Evolutionary conservation across 2,329 filamentous ascomycete species (phyloP).

Genomic region (Tolypocladium album): DNA sequence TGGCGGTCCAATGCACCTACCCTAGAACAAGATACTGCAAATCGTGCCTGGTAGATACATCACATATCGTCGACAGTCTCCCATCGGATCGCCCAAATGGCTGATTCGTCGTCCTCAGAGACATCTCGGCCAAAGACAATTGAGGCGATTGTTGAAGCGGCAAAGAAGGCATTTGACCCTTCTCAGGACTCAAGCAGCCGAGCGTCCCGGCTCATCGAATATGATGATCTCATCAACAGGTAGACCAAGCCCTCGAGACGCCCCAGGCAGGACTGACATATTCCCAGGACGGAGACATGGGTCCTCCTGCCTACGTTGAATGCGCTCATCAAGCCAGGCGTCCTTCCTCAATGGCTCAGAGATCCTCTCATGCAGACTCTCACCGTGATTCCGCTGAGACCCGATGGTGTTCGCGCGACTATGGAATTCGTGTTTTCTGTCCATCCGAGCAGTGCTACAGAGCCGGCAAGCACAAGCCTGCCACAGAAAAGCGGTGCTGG

Average conservation of each 20-base stretch:
- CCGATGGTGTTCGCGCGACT: conserved; percentile 53
- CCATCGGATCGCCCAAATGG: conserved; percentile 11
- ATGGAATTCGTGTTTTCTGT: conserved; percentile 63
- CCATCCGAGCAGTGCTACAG: conserved; percentile 42
- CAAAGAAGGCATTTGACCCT: conserved; percentile 39
- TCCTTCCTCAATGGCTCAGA: conserved; percentile 50
- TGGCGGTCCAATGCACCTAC: neutral
- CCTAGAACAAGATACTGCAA: neutral
- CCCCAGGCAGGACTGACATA: conserved; percentile 3
- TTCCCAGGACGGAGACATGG: conserved; percentile 28
- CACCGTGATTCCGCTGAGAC: conserved; percentile 48
- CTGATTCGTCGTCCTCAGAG: conserved; percentile 11
- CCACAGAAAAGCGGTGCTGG: conserved; percentile 48
- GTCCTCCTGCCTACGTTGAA: conserved; percentile 52
- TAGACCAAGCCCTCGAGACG: conserved; percentile 15
- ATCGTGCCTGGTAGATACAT: neutral
- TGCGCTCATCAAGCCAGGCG: conserved; percentile 49
- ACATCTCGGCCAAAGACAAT: conserved; percentile 17
- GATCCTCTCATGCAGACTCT: conserved; percentile 44
- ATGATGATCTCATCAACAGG: conserved; percentile 38
- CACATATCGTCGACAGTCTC: neutral
- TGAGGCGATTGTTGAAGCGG: conserved; percentile 25
- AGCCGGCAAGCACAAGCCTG: conserved; percentile 25
- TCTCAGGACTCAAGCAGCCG: conserved; percentile 20
- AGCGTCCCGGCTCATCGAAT: conserved; percentile 25